Evolutionary conservation across 352 stramenopile species (phyloP).

Genomic region (Globisporangium polare): DNA sequence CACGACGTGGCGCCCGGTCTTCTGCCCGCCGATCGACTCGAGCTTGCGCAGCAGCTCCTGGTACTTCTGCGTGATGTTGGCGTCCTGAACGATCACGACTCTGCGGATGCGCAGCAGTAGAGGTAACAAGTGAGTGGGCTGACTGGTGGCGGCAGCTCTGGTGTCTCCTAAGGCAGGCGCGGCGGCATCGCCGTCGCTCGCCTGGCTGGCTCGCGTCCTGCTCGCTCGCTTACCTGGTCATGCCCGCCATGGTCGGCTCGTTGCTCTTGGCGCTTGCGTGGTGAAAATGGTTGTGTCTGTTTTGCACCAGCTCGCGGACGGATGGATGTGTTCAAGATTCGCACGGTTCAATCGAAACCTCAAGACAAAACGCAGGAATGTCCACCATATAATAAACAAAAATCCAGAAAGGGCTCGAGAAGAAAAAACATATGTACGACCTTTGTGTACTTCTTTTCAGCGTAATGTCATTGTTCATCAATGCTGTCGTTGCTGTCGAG

Average conservation of each 20-base stretch:
- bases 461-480: too few species aligned
- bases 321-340: too few species aligned
- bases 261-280: background rate
- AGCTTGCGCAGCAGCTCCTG: conserved; percentile 85
- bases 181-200: background rate
- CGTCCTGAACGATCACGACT: conserved; percentile 78
- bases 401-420: too few species aligned
- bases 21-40: conserved; percentile 74
- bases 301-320: too few species aligned
- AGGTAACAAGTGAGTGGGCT: background rate
- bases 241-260: conserved; percentile 53
- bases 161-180: background rate
- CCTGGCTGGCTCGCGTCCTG: background rate
- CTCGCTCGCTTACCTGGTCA: conserved; percentile 49
- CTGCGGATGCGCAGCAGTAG: conserved; percentile 19
- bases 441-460: too few species aligned
- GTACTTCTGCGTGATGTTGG: conserved; percentile 83
- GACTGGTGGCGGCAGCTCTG: background rate
- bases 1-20: conserved; percentile 75
- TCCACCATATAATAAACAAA: too few species aligned
- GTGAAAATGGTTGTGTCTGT: background rate
- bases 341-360: too few species aligned
- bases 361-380: too few species aligned
- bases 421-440: too few species aligned
- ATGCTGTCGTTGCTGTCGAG: too few species aligned